Percentiles rank a stretch among this genome's conserved stretches.
Conservation (phyloP, 73 alveolate genomes). For the Symbiodinium pilosum region DNA sequence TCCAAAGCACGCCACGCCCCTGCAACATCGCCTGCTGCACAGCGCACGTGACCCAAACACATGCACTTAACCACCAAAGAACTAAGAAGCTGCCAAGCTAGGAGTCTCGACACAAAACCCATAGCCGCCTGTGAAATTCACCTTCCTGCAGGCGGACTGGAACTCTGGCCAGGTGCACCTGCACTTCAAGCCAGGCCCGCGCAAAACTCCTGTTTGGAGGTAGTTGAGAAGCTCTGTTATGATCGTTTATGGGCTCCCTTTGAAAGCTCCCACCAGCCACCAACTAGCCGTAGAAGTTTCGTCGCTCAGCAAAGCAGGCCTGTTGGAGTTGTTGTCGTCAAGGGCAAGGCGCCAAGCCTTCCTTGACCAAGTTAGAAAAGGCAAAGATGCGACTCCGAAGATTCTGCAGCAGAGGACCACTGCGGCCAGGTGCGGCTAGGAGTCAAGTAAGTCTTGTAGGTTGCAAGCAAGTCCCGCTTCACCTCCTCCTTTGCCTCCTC, state of each 20-base stretch:
- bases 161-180: constrained; percentile 88
- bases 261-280: not conserved
- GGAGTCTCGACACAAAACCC: no score
- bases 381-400: no score
- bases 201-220: no score
- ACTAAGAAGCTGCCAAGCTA: no score
- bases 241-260: not conserved
- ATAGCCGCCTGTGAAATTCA: constrained; percentile 6
- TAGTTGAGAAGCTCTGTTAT: no score
- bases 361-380: no score
- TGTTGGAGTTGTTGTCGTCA: constrained; percentile 54
- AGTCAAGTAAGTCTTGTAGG: constrained; percentile 79
- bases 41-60: no score
- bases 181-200: no score
- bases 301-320: not conserved
- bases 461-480: constrained; percentile 23
- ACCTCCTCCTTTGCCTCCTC: constrained; percentile 77
- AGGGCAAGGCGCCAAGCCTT: constrained; percentile 74
- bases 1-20: constrained; percentile 92
- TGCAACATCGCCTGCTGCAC: constrained; percentile 38
- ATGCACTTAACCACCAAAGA: no score
- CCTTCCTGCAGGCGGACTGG: constrained; percentile 32
- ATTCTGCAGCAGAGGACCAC: no score
- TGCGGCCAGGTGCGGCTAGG: not conserved
- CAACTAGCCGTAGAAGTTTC: not conserved